Base-by-base conservation (phyloP, 768 basidiomycete genomes). In the Panus rudis region DNA sequence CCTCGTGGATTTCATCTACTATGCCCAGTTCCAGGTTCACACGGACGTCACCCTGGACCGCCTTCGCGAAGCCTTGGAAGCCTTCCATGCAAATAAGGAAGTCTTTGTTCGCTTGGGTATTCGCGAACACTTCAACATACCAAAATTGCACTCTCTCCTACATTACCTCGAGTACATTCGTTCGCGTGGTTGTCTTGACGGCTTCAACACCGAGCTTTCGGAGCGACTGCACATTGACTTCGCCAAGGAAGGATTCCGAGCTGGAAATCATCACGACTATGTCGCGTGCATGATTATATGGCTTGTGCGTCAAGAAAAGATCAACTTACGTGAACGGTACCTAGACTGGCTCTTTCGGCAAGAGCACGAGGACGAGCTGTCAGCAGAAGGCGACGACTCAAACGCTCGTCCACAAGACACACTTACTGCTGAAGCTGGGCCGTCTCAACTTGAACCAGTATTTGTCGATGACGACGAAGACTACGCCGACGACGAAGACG, bases 31-130 rank as follows among this genome's bases (percentile, higher is more conserved):
- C 10, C 42, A 45, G 0, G n/a, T 24, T 5, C 52, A 55, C 30
- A 51, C 50, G 0, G 37, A 49, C 0, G 21, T 22, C 0, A 49
- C 54, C 0, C 53, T 61, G 6, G 2, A 6, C 0, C 10, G 28
- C 1, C 34, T 63, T 26, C 6, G 41, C 0, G 14, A 25, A 0
- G 42, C 49, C 1, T 34, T 55, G 2, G 17, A 23, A 2, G 34
- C 27, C 2, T 58, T 61, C 31, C 70, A 74, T 45, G 32, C 43
- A 46, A 53, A 66, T 51, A 72, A 70, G 41, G 33, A 46, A 6
- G 52, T 67, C 1, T 70, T 72, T 45, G 31, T 68, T 17, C 51
- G 57, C 13, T 49, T 66, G 8, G 62, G 63, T 2, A 56, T 63
- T 17, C 58, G 57, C 0, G 24, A 55, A 13, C 4, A 56, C 33